Conservation (phyloP, 768 basidiomycete species). For the Pisolithus microcarpus region DNA sequence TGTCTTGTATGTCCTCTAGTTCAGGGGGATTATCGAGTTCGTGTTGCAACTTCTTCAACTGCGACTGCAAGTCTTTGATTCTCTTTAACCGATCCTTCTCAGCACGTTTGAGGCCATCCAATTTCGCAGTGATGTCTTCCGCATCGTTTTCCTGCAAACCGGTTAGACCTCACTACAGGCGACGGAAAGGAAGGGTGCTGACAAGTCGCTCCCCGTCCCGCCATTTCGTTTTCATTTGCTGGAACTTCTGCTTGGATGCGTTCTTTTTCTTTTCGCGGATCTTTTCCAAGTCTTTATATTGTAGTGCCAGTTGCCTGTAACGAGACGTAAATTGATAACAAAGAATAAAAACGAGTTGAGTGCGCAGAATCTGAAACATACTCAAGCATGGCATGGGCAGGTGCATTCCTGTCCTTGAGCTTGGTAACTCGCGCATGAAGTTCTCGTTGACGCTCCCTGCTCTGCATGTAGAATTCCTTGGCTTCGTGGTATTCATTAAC, state of each 20-base stretch:
- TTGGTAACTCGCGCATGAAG: constrained; percentile 43
- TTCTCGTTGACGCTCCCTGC: constrained; percentile 44
- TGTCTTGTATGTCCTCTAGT: constrained; percentile 39
- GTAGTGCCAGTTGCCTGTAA: constrained; percentile 41
- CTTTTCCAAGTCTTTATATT: constrained; percentile 41
- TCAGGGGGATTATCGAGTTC: constrained; percentile 46
- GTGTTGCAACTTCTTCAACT: constrained; percentile 40
- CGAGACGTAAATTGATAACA: too few species aligned
- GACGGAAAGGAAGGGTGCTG: constrained; percentile 10
- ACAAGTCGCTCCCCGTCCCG: constrained; percentile 49
- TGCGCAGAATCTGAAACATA: constrained; percentile 11
- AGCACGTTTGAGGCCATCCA: constrained; percentile 50
- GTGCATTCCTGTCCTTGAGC: constrained; percentile 57
- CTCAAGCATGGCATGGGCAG: constrained; percentile 52
- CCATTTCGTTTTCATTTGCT: constrained; percentile 42
- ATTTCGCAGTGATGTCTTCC: constrained; percentile 38
- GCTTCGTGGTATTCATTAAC: constrained; percentile 60
- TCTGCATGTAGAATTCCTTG: constrained; percentile 40
- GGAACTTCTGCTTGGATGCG: constrained; percentile 44
- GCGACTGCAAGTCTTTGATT: constrained; percentile 48
- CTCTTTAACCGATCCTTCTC: constrained; percentile 54
- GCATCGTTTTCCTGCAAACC: constrained; percentile 46
- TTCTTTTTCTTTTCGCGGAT: constrained; percentile 50
- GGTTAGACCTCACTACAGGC: not conserved
- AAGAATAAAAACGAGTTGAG: not conserved